Evolutionary conservation across 768 basidiomycete genomes (phyloP).

Genomic region (Suillus luteus): DNA sequence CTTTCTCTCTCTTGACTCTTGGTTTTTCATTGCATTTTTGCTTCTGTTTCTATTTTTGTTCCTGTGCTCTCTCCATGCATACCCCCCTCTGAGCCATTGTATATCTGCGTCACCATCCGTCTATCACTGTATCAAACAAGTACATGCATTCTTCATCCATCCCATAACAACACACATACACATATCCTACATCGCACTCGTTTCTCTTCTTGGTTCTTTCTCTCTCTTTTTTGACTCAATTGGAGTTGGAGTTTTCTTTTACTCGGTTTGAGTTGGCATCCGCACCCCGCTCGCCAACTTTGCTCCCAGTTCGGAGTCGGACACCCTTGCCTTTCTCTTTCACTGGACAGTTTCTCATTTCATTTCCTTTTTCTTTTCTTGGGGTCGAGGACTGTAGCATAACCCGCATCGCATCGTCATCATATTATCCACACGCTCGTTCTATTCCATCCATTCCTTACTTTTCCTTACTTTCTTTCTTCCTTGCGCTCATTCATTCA

Average conservation of each 20-base stretch:
- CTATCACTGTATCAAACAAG: conserved; percentile 30
- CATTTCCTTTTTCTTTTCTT: not conserved
- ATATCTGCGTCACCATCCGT: conserved; percentile 29
- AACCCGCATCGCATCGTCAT: not conserved
- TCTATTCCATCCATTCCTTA: no score
- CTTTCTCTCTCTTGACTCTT: no score
- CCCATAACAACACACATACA: not conserved
- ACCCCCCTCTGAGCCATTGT: conserved; percentile 24
- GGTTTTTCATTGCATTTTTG: no score
- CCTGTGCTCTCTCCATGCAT: no score
- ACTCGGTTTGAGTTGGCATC: no score
- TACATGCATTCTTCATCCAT: conserved; percentile 27
- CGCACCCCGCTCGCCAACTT: no score
- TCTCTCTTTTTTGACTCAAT: conserved; percentile 1
- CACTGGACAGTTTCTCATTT: conserved; percentile 8
- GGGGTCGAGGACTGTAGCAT: not conserved
- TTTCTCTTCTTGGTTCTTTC: conserved; percentile 9
- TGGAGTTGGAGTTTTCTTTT: no score
- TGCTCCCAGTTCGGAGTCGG: conserved; percentile 7
- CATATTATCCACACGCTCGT: not conserved
- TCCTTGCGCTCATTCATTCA: no score
- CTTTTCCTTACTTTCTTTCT: no score
- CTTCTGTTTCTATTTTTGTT: not conserved
- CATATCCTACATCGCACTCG: not conserved
- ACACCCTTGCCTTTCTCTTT: conserved; percentile 16